A percentile compares a stretch with the other conserved stretches of the same genome.
Evolutionary conservation across 2,329 filamentous ascomycete genomes (phyloP).

Genomic region (Dactylella cylindrospora): DNA sequence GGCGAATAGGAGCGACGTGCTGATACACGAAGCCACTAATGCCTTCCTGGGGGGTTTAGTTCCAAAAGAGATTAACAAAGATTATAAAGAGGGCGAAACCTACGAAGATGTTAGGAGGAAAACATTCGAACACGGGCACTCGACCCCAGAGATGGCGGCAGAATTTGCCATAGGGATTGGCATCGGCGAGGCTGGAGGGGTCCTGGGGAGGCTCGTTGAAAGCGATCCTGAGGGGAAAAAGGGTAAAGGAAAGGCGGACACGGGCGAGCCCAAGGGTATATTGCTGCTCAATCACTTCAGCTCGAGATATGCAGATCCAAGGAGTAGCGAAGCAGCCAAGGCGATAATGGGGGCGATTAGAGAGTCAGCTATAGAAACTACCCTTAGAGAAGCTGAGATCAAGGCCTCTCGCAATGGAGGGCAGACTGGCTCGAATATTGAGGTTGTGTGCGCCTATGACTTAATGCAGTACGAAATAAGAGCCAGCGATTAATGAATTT

Average conservation of each 20-base stretch:
- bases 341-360: conserved; percentile 16
- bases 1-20: conserved; percentile 45
- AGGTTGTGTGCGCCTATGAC: conserved; percentile 31
- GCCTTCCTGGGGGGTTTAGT: conserved; percentile 37
- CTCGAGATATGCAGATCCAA: conserved; percentile 46
- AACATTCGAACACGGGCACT: conserved; percentile 45
- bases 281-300: conserved; percentile 49
- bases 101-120: conserved; percentile 44
- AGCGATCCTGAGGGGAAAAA: conserved; percentile 6
- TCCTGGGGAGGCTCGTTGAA: conserved; percentile 11
- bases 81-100: conserved; percentile 43
- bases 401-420: background rate
- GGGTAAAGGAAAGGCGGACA: conserved; percentile 14
- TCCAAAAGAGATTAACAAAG: conserved; percentile 25
- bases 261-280: conserved; percentile 20
- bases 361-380: background rate
- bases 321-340: conserved; percentile 19
- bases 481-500: conserved; percentile 14
- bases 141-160: conserved; percentile 48
- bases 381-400: background rate
- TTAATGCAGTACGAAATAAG: conserved; percentile 36
- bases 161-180: conserved; percentile 43
- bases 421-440: background rate
- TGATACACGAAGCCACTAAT: conserved; percentile 48
- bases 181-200: conserved; percentile 26